Evolutionary conservation across 352 stramenopile genomes (phyloP).

Genomic region (Pythium insidiosum): DNA sequence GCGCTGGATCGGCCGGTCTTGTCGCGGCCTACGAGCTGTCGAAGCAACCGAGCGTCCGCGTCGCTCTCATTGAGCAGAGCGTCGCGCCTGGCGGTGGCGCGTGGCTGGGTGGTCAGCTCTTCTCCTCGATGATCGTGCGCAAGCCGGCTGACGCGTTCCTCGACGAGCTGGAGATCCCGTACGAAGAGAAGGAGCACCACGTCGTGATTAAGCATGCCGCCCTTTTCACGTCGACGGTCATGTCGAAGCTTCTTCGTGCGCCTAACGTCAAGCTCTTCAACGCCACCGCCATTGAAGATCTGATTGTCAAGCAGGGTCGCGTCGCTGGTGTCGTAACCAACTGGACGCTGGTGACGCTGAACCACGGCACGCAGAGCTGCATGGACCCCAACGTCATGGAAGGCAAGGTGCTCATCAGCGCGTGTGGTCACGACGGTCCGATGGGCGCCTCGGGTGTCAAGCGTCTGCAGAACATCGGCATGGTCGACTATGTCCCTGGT

Average conservation of each 20-base stretch:
- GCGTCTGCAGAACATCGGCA: conserved; percentile 56
- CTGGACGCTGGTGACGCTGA: conserved; percentile 58
- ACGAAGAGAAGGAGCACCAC: conserved; percentile 54
- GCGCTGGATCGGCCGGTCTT: conserved; percentile 45
- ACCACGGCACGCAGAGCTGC: conserved; percentile 63
- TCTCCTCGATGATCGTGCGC: conserved; percentile 62
- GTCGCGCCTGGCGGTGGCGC: conserved; percentile 44
- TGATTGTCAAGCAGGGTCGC: conserved; percentile 56
- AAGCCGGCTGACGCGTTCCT: conserved; percentile 54
- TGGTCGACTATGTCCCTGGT: conserved; percentile 45
- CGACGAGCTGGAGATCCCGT: conserved; percentile 60
- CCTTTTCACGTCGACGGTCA: conserved; percentile 56
- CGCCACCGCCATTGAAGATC: conserved; percentile 55
- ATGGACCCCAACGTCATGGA: conserved; percentile 73
- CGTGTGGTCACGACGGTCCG: conserved; percentile 49
- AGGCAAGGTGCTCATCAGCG: conserved; percentile 56
- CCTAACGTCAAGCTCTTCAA: conserved; percentile 71
- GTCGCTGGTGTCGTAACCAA: conserved; percentile 62
- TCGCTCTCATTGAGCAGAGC: conserved; percentile 57
- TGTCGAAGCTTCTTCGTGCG: conserved; percentile 45
- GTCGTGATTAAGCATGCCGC: conserved; percentile 61
- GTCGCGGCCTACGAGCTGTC: conserved; percentile 54
- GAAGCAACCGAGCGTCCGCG: conserved; percentile 47
- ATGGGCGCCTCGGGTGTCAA: conserved; percentile 62
- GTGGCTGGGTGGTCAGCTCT: conserved; percentile 55